Evolutionary conservation across 129 eudicot species (phyloP), one percentile per base, ranked within the genome.

Genomic region (Pulicaria dysenterica): DNA sequence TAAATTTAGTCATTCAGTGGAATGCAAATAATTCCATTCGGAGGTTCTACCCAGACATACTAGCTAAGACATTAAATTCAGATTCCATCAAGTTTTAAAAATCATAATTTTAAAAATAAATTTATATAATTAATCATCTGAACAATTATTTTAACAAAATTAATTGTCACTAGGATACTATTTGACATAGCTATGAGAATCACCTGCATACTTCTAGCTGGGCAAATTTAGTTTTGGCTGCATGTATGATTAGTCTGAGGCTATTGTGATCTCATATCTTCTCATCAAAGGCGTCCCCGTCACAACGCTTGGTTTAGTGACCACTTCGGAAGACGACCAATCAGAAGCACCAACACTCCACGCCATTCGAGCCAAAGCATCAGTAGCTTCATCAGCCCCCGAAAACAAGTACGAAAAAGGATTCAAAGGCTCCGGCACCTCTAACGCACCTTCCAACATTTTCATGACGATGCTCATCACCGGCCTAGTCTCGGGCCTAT

Each of bases 371-470:
- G 43, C 40, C 56, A 48, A 50, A 12, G 62, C 43, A 56, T 4
- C 61, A 67, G 6, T 34, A 17, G 13, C 13, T 45, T 75, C 73
- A 16, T 5, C 11, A 46, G 6, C 66, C 68, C 58, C 58, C 0
- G 68, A 47, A 34, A 76, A 15, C n/a, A 66, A 7, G 45, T 76
- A 7, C 9, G 67, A 5, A 34, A 75, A 66, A 1, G 67, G 66
- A 49, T 73, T 73, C 5, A 62, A 38, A 58, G 64, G 10, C 43
- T 62, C 54, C n/a, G 80, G 80, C 8, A 78, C 76, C 54, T 24
- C 72, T 57, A 77, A 34, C 9, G 36, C 81, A 8, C 81, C 81
- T 59, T 77, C 81, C 65, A 77, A 61, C 81, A 77, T 77, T 54
- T 77, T 77, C 55, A 77, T 72, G 36, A 70, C 72, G 3, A 62